phyloP scores from a whole-genome alignment of 345 rosid species.

The Anastatica hierochuntica region DNA sequence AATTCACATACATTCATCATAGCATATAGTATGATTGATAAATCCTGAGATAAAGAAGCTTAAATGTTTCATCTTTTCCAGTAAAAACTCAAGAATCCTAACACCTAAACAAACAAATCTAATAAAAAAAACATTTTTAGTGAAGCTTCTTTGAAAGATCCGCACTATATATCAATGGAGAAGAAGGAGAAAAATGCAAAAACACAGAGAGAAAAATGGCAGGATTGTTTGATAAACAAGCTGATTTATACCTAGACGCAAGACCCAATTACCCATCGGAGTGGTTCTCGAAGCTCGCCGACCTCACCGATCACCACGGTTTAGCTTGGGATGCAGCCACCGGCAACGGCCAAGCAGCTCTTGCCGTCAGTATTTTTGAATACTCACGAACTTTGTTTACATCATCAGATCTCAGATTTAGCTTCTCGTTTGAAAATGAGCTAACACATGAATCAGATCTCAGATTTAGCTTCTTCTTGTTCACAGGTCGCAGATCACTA shows the following conservation, averaged over 20 bases:
- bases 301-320: constrained; percentile 33
- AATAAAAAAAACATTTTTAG: too few relatives aligned
- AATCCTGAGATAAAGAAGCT: too few relatives aligned
- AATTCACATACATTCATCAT: background rate
- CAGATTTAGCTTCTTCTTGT: background rate
- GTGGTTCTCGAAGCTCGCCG: constrained; percentile 53
- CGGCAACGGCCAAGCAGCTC: constrained; percentile 66
- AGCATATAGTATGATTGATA: too few relatives aligned
- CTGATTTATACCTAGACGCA: constrained; percentile 43
- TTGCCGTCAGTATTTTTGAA: constrained; percentile 32
- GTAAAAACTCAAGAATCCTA: too few relatives aligned
- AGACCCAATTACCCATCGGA: constrained; percentile 49
- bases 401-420: background rate
- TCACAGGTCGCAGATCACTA: constrained; percentile 26
- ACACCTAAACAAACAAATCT: too few relatives aligned
- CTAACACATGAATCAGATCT: constrained; percentile 6
- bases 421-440: background rate
- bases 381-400: constrained; percentile 2
- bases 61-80: too few relatives aligned
- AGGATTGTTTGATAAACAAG: constrained; percentile 58
- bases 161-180: constrained; percentile 1
- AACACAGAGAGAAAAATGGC: constrained; percentile 29
- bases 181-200: background rate
- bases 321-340: constrained; percentile 68
- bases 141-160: too few relatives aligned